These are phyloP conservation scores for Cryphonectria nitschkei DNA, from an alignment of 2,329 filamentous ascomycete genomes.

Conservation along the genomic window DNA sequence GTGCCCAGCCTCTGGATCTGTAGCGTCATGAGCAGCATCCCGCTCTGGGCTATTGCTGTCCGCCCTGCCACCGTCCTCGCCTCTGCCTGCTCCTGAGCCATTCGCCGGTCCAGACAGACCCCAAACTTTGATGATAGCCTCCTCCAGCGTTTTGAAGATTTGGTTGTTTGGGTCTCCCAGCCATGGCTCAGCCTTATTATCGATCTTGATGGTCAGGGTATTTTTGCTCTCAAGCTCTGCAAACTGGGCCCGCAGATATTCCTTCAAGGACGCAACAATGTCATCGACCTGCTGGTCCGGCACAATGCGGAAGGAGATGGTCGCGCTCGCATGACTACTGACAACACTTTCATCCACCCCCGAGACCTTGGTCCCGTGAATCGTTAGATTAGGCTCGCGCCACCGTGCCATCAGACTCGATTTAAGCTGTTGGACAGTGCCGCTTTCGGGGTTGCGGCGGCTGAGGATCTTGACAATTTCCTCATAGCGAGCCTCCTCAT, in stretches of 20 bases:
- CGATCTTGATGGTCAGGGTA: slow-evolving; percentile 77
- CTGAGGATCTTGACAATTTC: slow-evolving; percentile 81
- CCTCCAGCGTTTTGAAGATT: slow-evolving; percentile 86
- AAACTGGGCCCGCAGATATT: slow-evolving; percentile 74
- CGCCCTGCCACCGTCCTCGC: background rate
- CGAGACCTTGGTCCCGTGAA: slow-evolving; percentile 91
- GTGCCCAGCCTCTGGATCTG: background rate
- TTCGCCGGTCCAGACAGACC: slow-evolving; percentile 45
- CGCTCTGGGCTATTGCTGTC: too few species aligned
- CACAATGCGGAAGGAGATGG: slow-evolving; percentile 88
- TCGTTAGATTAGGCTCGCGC: slow-evolving; percentile 92
- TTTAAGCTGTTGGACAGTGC: slow-evolving; percentile 71
- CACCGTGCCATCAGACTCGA: slow-evolving; percentile 88
- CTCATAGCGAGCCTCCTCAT: slow-evolving; percentile 80
- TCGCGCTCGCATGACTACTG: slow-evolving; percentile 83
- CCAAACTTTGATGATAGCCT: slow-evolving; percentile 86
- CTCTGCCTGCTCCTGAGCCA: background rate
- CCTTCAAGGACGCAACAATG: slow-evolving; percentile 69
- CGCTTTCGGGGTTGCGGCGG: slow-evolving; percentile 65
- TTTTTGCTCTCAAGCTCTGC: slow-evolving; percentile 78
- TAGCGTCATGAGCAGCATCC: background rate
- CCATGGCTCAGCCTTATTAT: slow-evolving; percentile 95
- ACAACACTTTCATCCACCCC: slow-evolving; percentile 92
- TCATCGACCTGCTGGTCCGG: slow-evolving; percentile 86
- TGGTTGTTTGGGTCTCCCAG: slow-evolving; percentile 88